phyloP scores from a whole-genome alignment of 441 rosid genomes.

The Adansonia madagascariensis region DNA sequence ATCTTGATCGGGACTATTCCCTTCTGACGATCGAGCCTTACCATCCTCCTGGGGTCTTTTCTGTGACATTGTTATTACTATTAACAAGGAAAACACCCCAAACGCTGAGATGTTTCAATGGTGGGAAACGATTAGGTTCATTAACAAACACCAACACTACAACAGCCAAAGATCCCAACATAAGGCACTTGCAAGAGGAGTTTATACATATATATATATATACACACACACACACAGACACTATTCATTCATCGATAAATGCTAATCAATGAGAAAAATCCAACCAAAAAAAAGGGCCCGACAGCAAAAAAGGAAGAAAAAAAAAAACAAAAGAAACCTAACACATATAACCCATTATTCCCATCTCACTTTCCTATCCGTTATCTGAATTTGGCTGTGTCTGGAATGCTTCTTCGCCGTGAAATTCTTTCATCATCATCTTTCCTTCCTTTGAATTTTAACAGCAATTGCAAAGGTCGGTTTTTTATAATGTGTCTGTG shows the following conservation, averaged over 20 bases:
- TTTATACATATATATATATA: neutral
- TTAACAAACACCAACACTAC: conserved; percentile 16
- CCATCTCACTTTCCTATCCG: conserved; percentile 29
- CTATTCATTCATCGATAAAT: conserved; percentile 13
- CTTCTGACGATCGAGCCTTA: conserved; percentile 49
- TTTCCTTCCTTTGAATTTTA: neutral
- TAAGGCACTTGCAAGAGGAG: conserved; percentile 24
- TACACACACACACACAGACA: neutral
- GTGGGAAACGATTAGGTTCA: conserved; percentile 4
- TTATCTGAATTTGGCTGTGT: conserved; percentile 38
- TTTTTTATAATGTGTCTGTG: neutral
- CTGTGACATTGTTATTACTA: conserved; percentile 70
- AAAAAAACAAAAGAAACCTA: neutral
- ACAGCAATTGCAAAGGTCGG: neutral
- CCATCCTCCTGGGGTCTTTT: conserved; percentile 79
- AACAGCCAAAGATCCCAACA: conserved; percentile 35
- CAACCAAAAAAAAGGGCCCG: conserved; percentile 21
- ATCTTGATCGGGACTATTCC: conserved; percentile 47
- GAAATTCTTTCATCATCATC: conserved; percentile 15
- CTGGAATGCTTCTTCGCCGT: conserved; percentile 41
- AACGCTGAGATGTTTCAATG: conserved; percentile 23
- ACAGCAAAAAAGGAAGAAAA: neutral
- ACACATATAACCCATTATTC: neutral
- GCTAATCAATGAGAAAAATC: conserved; percentile 33
- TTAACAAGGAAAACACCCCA: conserved; percentile 15